Percentiles rank a stretch among this genome's conserved stretches.
These are phyloP conservation scores for Haplosporangium sp. DNA, from an alignment of 371 early-diverging fungal species.

Conservation along the genomic window DNA sequence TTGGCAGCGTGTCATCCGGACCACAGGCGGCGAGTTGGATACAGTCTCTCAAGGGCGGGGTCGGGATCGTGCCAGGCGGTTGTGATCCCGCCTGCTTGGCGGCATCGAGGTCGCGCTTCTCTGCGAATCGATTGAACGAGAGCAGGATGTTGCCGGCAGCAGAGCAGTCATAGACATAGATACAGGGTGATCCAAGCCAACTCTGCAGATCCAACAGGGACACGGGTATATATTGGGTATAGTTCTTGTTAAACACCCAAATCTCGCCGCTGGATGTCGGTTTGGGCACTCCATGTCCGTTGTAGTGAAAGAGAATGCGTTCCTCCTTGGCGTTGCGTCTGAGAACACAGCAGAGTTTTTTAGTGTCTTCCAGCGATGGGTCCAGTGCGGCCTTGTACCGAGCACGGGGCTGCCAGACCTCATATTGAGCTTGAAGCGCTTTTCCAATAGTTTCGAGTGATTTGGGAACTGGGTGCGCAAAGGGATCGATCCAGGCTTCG, in stretches of 20 bases:
- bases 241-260: slow-evolving; percentile 98
- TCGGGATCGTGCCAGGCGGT: slow-evolving; percentile 44
- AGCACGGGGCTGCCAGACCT: slow-evolving; percentile 89
- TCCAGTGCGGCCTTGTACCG: slow-evolving; percentile 89
- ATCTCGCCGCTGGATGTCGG: slow-evolving; percentile 96
- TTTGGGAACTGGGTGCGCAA: slow-evolving; percentile 78
- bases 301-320: slow-evolving; percentile 96
- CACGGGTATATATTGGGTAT: slow-evolving; percentile 98
- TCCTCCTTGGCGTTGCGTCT: slow-evolving; percentile 92
- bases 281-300: slow-evolving; percentile 98
- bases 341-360: slow-evolving; percentile 85
- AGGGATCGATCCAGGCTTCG: slow-evolving; percentile 97
- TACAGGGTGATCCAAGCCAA: slow-evolving; percentile 95
- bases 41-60: slow-evolving; percentile 80
- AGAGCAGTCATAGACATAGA: slow-evolving; percentile 97
- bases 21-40: slow-evolving; percentile 96
- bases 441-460: slow-evolving; percentile 91
- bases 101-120: slow-evolving; percentile 84
- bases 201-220: slow-evolving; percentile 90
- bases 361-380: slow-evolving; percentile 92
- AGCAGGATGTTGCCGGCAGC: slow-evolving; percentile 92
- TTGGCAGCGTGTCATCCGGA: slow-evolving; percentile 87
- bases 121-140: slow-evolving; percentile 90
- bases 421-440: slow-evolving; percentile 92
- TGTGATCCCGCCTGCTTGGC: slow-evolving; percentile 38